A percentile compares a stretch with the other conserved stretches of the same genome.
phyloP scores from a whole-genome alignment of 495 filamentous ascomycete genomes.

The Trichoderma virens region DNA sequence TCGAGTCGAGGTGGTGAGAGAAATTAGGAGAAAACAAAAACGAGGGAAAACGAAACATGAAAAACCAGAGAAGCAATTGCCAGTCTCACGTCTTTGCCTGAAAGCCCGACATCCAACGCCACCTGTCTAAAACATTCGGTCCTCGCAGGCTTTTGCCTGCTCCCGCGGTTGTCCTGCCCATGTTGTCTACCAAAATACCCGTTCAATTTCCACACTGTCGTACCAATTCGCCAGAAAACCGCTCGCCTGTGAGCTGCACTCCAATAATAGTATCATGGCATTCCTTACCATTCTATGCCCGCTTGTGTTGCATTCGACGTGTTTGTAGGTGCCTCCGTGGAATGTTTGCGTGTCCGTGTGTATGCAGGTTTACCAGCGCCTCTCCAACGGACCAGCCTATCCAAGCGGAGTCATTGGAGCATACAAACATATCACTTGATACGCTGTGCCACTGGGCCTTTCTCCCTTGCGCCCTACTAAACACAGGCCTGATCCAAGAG shows the following conservation, averaged over 20 bases:
- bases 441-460: background rate
- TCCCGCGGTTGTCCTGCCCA: background rate
- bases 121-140: background rate
- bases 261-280: background rate
- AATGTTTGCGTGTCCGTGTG: background rate
- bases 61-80: background rate
- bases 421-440: background rate
- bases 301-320: background rate
- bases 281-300: too few relatives aligned
- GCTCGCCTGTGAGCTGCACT: background rate
- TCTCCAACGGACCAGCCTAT: background rate
- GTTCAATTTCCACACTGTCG: background rate
- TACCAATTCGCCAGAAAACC: background rate
- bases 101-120: background rate
- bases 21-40: too few relatives aligned
- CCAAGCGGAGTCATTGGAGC: background rate
- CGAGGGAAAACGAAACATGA: too few relatives aligned
- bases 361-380: background rate
- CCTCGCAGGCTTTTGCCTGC: background rate
- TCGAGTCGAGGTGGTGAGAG: too few relatives aligned
- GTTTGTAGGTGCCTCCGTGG: background rate
- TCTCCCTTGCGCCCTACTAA: background rate
- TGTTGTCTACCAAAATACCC: background rate
- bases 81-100: background rate
- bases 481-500: background rate